Conservation (phyloP, 257 asterid genomes). For the Capsicum chinense region DNA sequence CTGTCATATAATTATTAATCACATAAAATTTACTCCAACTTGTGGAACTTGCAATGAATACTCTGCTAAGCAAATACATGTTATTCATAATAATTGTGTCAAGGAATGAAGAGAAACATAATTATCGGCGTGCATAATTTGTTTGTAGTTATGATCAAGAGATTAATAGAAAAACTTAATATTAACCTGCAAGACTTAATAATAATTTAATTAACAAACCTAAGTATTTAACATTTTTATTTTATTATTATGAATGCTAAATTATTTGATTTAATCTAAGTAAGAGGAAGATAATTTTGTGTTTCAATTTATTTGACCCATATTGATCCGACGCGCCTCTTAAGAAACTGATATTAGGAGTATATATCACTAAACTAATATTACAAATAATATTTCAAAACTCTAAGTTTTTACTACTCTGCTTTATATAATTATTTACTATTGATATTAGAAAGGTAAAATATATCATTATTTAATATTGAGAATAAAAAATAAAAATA, state of each 20-base stretch:
- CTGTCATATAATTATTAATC: neutral
- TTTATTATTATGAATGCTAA: neutral
- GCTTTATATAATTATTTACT: too few species aligned
- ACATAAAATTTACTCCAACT: neutral
- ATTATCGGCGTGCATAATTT: slow-evolving; percentile 21
- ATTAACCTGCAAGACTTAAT: neutral
- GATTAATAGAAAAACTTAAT: neutral
- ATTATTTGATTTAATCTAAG: neutral
- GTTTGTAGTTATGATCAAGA: neutral
- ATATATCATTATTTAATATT: too few species aligned
- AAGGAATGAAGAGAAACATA: neutral
- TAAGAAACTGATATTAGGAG: too few species aligned
- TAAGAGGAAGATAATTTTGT: neutral
- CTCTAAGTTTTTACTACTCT: too few species aligned
- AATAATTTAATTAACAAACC: neutral
- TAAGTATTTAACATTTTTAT: neutral
- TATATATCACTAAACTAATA: too few species aligned
- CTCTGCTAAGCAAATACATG: slow-evolving; percentile 3
- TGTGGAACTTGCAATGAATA: slow-evolving; percentile 11
- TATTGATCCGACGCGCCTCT: too few species aligned
- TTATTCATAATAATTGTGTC: slow-evolving; percentile 13
- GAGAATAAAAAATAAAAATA: too few species aligned
- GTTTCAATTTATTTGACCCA: too few species aligned
- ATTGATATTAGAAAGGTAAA: too few species aligned
- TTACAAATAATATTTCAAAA: too few species aligned